Base-by-base conservation (phyloP, 2,329 filamentous ascomycete genomes). In the Penicillium brevicompactum region DNA sequence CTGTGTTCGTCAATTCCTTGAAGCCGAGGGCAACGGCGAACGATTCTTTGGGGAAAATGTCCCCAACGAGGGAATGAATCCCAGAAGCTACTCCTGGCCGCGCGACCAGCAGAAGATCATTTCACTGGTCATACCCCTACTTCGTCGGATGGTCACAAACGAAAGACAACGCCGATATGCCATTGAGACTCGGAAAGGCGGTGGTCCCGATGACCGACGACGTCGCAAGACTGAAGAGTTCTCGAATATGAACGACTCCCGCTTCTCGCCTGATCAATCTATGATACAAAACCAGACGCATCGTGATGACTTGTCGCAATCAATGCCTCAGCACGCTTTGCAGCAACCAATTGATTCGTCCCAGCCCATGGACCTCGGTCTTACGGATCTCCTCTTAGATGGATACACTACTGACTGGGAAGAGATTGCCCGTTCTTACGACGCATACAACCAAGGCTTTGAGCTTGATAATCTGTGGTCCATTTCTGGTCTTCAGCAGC, bases 81-180 rank as follows among this genome's bases (percentile, higher is more conserved):
- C 63, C 48, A 65, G 78, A 41, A 75, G 75, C 7, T 73, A 81
- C 51, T 69, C 80, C 13, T 85, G 82, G 82, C 82, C 83, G 3
- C 72, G 74, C 45, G 81, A 85, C 59, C 77, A 77, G 47, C 80
- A 82, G 53, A 79, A 80, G 56, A 82, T 85, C 47, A 81, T 85
- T 40, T 75, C 78, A n/a, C 69, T 83, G 21, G 78, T 84, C n/a
- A 84, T 82, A 57, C 82, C 82, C 11, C 67, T 85, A 44, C 71
- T 85, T 55, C 70, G 82, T 53, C 74, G 82, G 22, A 84, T 85
- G 81, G 82, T 85, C 11, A 84, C 82, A 14, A 85, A 85, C 55
- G 83, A 85, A 65, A 74, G 82, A 22, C 82, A 85, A 63, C 74
- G 82, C 37, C 75, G 81, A 63, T 85, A 85, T 67, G 82, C 82